Conservation (phyloP, 1,284 basidiomycete species). For the Cutaneotrichosporon spelunceum region DNA sequence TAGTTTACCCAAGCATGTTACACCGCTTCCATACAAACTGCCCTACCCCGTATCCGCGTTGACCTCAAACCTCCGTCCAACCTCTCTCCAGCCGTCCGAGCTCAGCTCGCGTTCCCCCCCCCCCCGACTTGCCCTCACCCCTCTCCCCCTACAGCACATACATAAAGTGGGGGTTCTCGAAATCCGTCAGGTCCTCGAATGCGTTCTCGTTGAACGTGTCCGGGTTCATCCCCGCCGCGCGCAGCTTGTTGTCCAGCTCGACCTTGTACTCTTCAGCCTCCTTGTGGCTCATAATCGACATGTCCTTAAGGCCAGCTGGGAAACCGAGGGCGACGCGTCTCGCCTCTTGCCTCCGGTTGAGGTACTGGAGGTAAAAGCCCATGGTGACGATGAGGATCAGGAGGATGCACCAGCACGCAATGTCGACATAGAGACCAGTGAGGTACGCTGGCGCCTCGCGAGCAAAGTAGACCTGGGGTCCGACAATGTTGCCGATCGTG, state of each 20-base stretch:
- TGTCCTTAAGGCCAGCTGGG: conserved; percentile 43
- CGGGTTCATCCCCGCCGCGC: conserved; percentile 21
- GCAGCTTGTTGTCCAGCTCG: conserved; percentile 24
- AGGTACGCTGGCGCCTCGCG: conserved; percentile 36
- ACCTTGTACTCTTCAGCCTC: conserved; percentile 35
- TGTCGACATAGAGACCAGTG: conserved; percentile 47
- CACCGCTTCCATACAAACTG: no score
- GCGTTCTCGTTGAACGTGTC: conserved; percentile 26
- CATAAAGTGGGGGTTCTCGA: conserved; percentile 18
- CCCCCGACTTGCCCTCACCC: no score
- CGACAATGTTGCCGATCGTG: conserved; percentile 34
- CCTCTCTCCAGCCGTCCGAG: no score
- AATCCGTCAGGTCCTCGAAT: conserved; percentile 26
- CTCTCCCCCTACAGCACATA: conserved; percentile 12
- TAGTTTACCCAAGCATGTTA: no score
- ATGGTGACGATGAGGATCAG: conserved; percentile 39
- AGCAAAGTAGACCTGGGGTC: conserved; percentile 45
- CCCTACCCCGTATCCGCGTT: no score
- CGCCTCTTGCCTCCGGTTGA: conserved; percentile 42
- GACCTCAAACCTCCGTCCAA: no score
- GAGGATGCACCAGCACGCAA: conserved; percentile 36
- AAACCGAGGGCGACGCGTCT: conserved; percentile 41
- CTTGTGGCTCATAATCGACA: conserved; percentile 34
- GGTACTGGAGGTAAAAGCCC: conserved; percentile 41
- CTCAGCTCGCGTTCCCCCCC: no score